Base-by-base conservation (phyloP, 257 asterid genomes). In the Penstemon barbatus region DNA sequence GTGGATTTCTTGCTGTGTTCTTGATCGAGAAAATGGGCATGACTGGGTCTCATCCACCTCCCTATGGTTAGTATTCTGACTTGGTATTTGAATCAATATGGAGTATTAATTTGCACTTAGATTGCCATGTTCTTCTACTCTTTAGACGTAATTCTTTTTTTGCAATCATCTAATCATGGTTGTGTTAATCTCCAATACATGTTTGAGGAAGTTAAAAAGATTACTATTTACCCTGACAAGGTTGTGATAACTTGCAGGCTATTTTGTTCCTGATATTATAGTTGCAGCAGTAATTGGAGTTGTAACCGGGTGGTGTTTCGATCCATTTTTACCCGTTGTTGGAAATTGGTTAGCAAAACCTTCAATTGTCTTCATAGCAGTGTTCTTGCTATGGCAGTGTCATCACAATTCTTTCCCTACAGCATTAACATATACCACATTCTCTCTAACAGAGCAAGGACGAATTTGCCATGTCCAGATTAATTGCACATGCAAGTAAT, bases 1-100 rank as follows among this genome's bases (percentile, higher is more conserved):
- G 99, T 3, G 99, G 99, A 78, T 86, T 94, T 77, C 89, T 91
- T 69, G 85, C 72, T 49, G 69, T 69, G 55, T 94, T 94, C 80
- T 48, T 94, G 85, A 87, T 89, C n/a, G 99, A 94, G 89, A 94
- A 94, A 87, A 82, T 89, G 96, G 97, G 99, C 82, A 89, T 89
- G 97, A 63, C 82, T 46, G 99, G 97, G 82, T 84, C 99, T 45
- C 83, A 58, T 77, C 96, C 99, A 63, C 96, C 95, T 71, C 99
- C 97, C 33, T 87, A 84, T 73, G 99, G 99, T 94, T 61, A 77
- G 97, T 80, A 62, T 42, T 63, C 76, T 55, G 62, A 7, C 56
- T 50, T 55, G 36, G 62, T 71, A 37, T 71, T 55, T 50, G 49
- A 65, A 13, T 49, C n/a, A 37, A 61, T 51, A 68, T 53, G 66